phyloP scores from a whole-genome alignment of 495 filamentous ascomycete genomes.

The Saxispiralis lemnorum region DNA sequence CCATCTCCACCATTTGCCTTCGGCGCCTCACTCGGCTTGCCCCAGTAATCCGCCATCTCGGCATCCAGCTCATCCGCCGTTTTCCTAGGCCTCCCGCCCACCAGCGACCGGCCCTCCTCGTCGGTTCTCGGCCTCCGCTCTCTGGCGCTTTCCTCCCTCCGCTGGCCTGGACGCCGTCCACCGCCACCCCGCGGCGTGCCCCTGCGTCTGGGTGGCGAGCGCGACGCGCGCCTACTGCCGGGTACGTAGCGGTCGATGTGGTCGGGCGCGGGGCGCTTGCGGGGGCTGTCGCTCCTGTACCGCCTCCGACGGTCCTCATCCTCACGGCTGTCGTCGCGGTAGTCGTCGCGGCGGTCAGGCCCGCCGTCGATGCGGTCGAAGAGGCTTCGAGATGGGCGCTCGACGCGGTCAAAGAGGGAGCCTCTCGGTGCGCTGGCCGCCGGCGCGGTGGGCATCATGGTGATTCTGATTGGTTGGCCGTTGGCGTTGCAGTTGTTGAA shows the following conservation, averaged over 20 bases:
- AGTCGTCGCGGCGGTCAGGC: background rate
- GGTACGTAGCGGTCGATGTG: constrained; percentile 78
- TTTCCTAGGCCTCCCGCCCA: constrained; percentile 55
- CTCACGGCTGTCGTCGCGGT: constrained; percentile 2
- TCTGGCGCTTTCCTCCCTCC: constrained; percentile 20
- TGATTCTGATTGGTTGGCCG: constrained; percentile 70
- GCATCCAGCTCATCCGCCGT: constrained; percentile 83
- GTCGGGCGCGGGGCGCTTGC: constrained; percentile 48
- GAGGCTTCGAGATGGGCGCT: constrained; percentile 19
- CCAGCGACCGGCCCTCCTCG: constrained; percentile 12
- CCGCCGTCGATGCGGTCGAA: constrained; percentile 10
- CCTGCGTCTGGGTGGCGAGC: constrained; percentile 33
- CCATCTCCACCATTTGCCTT: constrained; percentile 3
- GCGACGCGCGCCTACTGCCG: constrained; percentile 27
- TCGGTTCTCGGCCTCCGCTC: constrained; percentile 21
- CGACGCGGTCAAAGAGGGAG: constrained; percentile 56
- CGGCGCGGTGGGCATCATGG: constrained; percentile 40
- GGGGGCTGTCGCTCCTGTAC: constrained; percentile 32
- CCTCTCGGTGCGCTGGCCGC: constrained; percentile 31
- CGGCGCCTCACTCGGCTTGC: constrained; percentile 4
- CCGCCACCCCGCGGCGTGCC: constrained; percentile 29
- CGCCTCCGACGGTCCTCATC: constrained; percentile 24
- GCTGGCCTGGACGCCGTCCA: constrained; percentile 28
- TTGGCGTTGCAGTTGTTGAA: constrained; percentile 86
- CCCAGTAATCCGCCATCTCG: constrained; percentile 93